Evolutionary conservation across 495 filamentous ascomycete genomes (phyloP).

Genomic region (Aspergillus leporis): DNA sequence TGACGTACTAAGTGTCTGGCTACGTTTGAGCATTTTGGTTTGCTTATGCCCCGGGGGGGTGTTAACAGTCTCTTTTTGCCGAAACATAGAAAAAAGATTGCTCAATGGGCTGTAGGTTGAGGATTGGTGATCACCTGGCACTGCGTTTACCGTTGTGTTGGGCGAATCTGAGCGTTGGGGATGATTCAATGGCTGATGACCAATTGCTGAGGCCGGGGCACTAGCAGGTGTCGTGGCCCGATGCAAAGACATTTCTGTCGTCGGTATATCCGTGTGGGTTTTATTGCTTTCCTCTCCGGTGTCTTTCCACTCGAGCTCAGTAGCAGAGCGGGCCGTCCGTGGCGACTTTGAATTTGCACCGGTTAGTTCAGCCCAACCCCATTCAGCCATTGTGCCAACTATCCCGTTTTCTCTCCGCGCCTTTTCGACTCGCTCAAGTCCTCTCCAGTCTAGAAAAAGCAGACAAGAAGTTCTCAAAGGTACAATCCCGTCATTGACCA

Average conservation of each 20-base stretch:
- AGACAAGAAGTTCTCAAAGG: constrained; percentile 92
- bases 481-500: constrained; percentile 98
- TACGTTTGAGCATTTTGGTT: constrained; percentile 73
- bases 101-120: constrained; percentile 51
- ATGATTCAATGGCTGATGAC: constrained; percentile 16
- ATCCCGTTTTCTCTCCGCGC: constrained; percentile 88
- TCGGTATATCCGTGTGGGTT: constrained; percentile 10
- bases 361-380: constrained; percentile 93
- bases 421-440: constrained; percentile 89
- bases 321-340: constrained; percentile 32
- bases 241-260: neutral
- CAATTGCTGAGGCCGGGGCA: constrained; percentile 8
- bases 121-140: constrained; percentile 17
- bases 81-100: constrained; percentile 66
- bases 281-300: constrained; percentile 31
- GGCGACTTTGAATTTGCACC: constrained; percentile 68
- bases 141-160: constrained; percentile 9
- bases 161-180: constrained; percentile 8
- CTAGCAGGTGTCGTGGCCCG: neutral
- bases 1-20: constrained; percentile 64
- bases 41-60: constrained; percentile 46
- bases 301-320: constrained; percentile 28
- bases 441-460: constrained; percentile 96
- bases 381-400: constrained; percentile 86
- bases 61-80: constrained; percentile 38